Evolutionary conservation across 805 yeast genomes (phyloP), one percentile per base, ranked within the genome.

Genomic region (Suhomyces kilbournensis): DNA sequence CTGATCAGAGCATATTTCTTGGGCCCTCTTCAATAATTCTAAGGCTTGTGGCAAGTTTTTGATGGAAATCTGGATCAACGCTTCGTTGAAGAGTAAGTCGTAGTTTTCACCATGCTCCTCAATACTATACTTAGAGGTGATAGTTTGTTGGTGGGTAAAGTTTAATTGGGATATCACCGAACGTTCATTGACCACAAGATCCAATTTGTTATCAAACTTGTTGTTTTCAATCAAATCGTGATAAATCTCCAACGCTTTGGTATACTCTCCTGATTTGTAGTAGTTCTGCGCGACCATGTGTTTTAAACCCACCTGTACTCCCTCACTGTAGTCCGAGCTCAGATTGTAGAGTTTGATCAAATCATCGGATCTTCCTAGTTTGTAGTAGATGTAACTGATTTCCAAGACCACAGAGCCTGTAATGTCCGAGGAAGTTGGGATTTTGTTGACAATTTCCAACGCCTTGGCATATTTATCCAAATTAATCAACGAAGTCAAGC

Each of bases 101-200:
- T 85, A 85, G 7, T 49, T 52, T 6, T 52, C 50, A 10, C 35
- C 44, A 25, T 47, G 46, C 9, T 47, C 40, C 6, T 32, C 39
- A 8, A 44, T 17, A 23, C 25, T 30, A 25, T 40, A 52, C 14
- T 32, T 48, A 2, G 55, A 48, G n/a, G 23, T 20, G 38, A 45
- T 7, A 17, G 23, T 20, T 14, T 20, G 23, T 48, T 44, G 46
- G 34, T 53, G 48, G 48, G 45, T 23, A 44, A 59, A 53, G 39
- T 66, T 67, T 20, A 68, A 63, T 62, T 82, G 88, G 9, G 88
- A 81, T 22, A 81, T 67, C n/a, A 83, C 76, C 2, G 92, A 90
- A 53, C 85, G 76, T 65, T 86, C 88, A 63, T 87, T 87, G 44
- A 84, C 85, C 26, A 73, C 61, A 51, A 85, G 63, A 64, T 86